phyloP scores from a whole-genome alignment of 495 filamentous ascomycete species.

The Lindgomyces ingoldianus region DNA sequence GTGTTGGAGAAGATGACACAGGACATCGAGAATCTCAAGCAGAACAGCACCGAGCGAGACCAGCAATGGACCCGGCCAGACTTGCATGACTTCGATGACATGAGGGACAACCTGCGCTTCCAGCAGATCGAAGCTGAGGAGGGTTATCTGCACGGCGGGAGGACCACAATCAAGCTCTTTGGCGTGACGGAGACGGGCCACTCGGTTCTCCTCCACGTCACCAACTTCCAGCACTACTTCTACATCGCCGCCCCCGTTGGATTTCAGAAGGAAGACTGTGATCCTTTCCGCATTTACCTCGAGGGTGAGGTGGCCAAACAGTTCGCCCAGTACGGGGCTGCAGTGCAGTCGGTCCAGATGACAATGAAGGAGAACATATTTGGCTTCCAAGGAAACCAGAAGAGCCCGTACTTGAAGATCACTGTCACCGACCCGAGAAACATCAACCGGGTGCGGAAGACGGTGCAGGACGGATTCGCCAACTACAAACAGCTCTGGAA shows the following conservation, averaged over 20 bases:
- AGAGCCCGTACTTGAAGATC: slow-evolving; percentile 91
- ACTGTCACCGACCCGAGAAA: slow-evolving; percentile 83
- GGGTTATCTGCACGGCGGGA: slow-evolving; percentile 70
- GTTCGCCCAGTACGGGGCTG: slow-evolving; percentile 62
- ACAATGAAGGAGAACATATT: slow-evolving; percentile 86
- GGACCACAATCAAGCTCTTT: slow-evolving; percentile 80
- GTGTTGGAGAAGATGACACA: slow-evolving; percentile 93
- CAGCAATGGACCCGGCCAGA: slow-evolving; percentile 88
- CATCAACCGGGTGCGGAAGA: slow-evolving; percentile 68
- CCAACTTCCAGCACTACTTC: slow-evolving; percentile 92
- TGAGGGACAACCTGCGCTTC: slow-evolving; percentile 73
- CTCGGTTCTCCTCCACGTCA: slow-evolving; percentile 93
- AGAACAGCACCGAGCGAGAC: slow-evolving; percentile 85
- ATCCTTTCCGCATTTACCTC: slow-evolving; percentile 71
- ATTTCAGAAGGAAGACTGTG: slow-evolving; percentile 75
- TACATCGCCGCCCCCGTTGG: slow-evolving; percentile 85
- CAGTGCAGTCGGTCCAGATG: slow-evolving; percentile 72
- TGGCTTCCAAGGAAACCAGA: slow-evolving; percentile 86
- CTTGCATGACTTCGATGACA: slow-evolving; percentile 70
- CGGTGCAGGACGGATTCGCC: slow-evolving; percentile 70
- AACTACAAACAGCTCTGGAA: slow-evolving; percentile 94
- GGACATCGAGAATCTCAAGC: slow-evolving; percentile 80
- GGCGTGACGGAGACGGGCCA: slow-evolving; percentile 95
- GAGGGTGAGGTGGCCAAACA: slow-evolving; percentile 56
- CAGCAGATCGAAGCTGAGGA: slow-evolving; percentile 97